phyloP scores from a whole-genome alignment of 2,329 filamentous ascomycete genomes.

The Aspergillus terreus region DNA sequence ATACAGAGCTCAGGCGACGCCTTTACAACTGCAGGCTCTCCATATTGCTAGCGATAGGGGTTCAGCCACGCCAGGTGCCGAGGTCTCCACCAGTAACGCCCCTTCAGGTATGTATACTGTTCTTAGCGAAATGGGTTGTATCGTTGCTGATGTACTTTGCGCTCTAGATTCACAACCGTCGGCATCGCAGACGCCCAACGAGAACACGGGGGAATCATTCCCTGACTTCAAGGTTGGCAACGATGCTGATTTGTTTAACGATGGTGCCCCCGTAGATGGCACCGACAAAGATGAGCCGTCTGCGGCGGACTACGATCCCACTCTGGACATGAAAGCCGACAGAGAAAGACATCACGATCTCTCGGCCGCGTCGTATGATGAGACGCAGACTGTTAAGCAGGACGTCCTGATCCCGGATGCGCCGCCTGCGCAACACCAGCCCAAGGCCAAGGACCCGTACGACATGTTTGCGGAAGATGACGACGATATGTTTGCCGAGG shows the following conservation, averaged over 20 bases:
- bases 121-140: background rate
- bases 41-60: constrained; percentile 59
- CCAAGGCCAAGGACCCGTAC: constrained; percentile 51
- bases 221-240: constrained; percentile 61
- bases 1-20: constrained; percentile 66
- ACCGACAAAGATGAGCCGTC: constrained; percentile 70
- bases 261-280: constrained; percentile 33
- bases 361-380: constrained; percentile 55
- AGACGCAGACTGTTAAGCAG: constrained; percentile 52
- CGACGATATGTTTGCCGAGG: constrained; percentile 89
- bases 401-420: constrained; percentile 48
- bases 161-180: constrained; percentile 36
- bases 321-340: constrained; percentile 82
- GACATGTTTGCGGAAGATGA: constrained; percentile 63
- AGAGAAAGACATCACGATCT: constrained; percentile 62
- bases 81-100: constrained; percentile 37
- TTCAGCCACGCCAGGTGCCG: constrained; percentile 49
- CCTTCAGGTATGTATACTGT: constrained; percentile 35
- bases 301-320: constrained; percentile 91
- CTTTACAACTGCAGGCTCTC: constrained; percentile 71
- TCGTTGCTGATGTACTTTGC: constrained; percentile 3
- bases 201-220: constrained; percentile 51
- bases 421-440: constrained; percentile 32
- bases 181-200: constrained; percentile 47
- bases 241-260: constrained; percentile 65